Conservation (phyloP, 148 eudicot species). For the Silene uniflora region DNA sequence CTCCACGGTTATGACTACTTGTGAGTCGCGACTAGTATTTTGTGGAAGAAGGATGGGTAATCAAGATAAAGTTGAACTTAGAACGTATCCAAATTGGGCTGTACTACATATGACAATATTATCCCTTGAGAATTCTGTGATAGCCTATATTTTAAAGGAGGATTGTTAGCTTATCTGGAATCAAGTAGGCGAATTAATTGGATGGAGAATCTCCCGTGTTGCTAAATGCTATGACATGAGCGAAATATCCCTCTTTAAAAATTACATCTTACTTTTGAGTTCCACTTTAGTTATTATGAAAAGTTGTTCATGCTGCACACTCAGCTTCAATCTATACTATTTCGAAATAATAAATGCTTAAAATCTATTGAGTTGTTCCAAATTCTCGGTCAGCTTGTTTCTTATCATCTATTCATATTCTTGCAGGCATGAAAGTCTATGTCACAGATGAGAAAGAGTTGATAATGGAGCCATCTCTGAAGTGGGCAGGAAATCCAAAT, state of each 20-base stretch:
- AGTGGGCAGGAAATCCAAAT: slow-evolving; percentile 92
- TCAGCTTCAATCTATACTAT: slow-evolving; percentile 1
- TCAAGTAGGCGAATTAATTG: not conserved
- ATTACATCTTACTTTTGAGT: not conserved
- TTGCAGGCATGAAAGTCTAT: slow-evolving; percentile 79
- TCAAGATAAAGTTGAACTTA: not conserved
- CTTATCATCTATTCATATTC: slow-evolving; percentile 8
- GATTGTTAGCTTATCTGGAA: not conserved
- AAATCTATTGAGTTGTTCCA: not conserved
- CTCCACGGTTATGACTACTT: not conserved
- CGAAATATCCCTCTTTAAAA: not conserved
- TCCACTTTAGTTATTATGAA: not conserved
- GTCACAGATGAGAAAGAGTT: slow-evolving; percentile 81
- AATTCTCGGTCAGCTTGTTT: not conserved
- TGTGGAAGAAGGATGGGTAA: not conserved
- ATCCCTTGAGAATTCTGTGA: not conserved
- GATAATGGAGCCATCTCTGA: slow-evolving; percentile 80
- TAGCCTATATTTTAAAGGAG: not conserved
- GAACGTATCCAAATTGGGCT: not conserved
- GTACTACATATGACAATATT: not conserved
- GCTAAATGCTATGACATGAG: not conserved
- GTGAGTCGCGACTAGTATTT: not conserved
- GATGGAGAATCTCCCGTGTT: not conserved
- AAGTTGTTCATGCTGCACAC: not conserved
- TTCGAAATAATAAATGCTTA: not conserved